Evolutionary conservation across 2,329 filamentous ascomycete genomes (phyloP).

Genomic region (Scolecobasidium constrictum): DNA sequence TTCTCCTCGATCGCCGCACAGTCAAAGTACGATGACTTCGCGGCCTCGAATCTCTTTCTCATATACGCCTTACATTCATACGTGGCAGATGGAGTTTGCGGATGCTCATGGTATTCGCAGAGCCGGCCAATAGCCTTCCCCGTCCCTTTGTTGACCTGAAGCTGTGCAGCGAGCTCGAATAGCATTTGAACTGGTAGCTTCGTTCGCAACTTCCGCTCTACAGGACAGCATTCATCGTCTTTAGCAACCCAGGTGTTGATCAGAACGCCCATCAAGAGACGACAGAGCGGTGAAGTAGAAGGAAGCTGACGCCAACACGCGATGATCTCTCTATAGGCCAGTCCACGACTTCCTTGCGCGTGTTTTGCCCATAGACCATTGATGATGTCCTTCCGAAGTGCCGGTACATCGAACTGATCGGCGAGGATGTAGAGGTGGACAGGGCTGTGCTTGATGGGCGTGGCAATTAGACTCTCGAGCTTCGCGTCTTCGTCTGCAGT

Average conservation of each 20-base stretch:
- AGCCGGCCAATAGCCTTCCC: not conserved
- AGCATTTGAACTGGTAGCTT: not conserved
- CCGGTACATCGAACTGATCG: not conserved
- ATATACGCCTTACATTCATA: no score
- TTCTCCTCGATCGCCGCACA: no score
- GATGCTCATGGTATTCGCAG: slow-evolving; percentile 1
- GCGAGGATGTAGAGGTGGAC: not conserved
- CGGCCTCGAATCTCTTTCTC: no score
- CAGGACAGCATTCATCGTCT: not conserved
- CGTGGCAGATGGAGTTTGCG: no score
- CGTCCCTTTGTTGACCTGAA: not conserved
- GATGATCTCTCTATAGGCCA: not conserved
- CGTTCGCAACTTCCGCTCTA: not conserved
- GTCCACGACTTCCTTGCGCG: not conserved
- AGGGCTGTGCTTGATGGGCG: no score
- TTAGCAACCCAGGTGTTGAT: not conserved
- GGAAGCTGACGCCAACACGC: not conserved
- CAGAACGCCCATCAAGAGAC: not conserved
- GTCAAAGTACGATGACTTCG: no score
- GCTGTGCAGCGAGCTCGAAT: not conserved
- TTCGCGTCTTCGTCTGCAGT: no score
- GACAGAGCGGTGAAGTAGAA: not conserved
- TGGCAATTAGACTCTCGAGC: no score
- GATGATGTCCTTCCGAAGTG: not conserved
- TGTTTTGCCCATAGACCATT: not conserved